Conservation (phyloP, 208 protist genomes). For the Trichomonas vaginalis region DNA sequence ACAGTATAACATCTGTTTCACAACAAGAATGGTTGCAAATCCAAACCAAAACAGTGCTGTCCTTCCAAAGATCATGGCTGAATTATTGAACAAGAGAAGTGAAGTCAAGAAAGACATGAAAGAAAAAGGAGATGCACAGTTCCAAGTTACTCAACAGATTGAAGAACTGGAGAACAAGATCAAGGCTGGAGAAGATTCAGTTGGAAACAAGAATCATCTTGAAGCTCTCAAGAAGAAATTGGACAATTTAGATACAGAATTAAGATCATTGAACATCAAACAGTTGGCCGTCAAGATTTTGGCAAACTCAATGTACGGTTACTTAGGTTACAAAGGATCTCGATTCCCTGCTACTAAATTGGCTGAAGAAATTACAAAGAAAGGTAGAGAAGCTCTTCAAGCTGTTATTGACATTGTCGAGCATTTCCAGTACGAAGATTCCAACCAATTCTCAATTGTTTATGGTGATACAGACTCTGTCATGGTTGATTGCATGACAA, state of each 20-base stretch:
- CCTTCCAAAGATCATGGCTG: neutral
- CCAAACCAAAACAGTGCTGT: neutral
- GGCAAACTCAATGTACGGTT: slow-evolving; percentile 67
- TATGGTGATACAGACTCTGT: slow-evolving; percentile 98
- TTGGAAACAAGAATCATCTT: too few species aligned
- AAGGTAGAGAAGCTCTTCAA: slow-evolving; percentile 69
- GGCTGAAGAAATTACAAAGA: slow-evolving; percentile 84
- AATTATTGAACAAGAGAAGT: neutral
- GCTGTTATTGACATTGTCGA: slow-evolving; percentile 35
- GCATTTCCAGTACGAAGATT: slow-evolving; percentile 70
- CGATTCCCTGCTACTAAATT: slow-evolving; percentile 92
- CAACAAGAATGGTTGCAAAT: slow-evolving; percentile 58
- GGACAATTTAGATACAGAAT: neutral
- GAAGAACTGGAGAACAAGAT: neutral
- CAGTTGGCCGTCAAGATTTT: slow-evolving; percentile 40
- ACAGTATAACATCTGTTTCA: slow-evolving; percentile 99
- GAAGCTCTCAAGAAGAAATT: neutral
- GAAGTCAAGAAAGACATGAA: neutral
- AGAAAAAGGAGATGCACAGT: neutral
- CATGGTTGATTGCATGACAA: slow-evolving; percentile 89
- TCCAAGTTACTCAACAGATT: neutral
- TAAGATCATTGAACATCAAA: neutral
- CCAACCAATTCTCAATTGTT: slow-evolving; percentile 39
- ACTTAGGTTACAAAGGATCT: slow-evolving; percentile 87
- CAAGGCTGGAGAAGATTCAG: too few species aligned